phyloP scores from a whole-genome alignment of 106 monocot species.

The Dioscorea dumetorum region DNA sequence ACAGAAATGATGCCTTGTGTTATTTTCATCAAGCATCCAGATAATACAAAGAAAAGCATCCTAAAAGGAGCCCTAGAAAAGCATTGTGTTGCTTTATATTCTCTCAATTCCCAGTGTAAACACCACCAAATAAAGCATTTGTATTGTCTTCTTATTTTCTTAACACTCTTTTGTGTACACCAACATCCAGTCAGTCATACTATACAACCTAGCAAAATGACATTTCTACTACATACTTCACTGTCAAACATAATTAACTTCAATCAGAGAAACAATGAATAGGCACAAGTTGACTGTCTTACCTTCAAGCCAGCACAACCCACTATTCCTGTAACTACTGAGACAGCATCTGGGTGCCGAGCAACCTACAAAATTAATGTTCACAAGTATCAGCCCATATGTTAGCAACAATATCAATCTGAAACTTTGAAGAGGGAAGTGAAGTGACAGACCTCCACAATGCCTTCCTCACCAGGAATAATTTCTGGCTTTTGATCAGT shows the following conservation, averaged over 20 bases:
- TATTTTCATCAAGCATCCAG: no score
- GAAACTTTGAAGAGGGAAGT: neutral
- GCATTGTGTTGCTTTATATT: no score
- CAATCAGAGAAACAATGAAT: neutral
- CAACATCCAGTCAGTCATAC: no score
- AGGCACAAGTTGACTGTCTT: constrained; percentile 1
- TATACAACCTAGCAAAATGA: no score
- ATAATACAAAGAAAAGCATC: no score
- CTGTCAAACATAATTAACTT: neutral
- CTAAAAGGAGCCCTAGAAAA: no score
- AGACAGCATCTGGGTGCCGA: constrained; percentile 85
- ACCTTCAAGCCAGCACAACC: constrained; percentile 99
- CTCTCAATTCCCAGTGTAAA: no score
- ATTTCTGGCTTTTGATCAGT: constrained; percentile 82
- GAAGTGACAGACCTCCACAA: constrained; percentile 50
- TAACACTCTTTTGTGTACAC: no score
- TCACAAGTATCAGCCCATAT: neutral
- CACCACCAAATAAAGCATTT: no score
- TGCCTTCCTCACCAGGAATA: constrained; percentile 89
- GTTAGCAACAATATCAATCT: neutral
- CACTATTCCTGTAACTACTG: constrained; percentile 97
- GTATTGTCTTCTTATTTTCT: no score
- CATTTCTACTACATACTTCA: no score
- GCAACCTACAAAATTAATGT: constrained; percentile 59
- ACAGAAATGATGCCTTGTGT: no score